Conservation (phyloP, 768 basidiomycete species). For the Russula abietina region DNA sequence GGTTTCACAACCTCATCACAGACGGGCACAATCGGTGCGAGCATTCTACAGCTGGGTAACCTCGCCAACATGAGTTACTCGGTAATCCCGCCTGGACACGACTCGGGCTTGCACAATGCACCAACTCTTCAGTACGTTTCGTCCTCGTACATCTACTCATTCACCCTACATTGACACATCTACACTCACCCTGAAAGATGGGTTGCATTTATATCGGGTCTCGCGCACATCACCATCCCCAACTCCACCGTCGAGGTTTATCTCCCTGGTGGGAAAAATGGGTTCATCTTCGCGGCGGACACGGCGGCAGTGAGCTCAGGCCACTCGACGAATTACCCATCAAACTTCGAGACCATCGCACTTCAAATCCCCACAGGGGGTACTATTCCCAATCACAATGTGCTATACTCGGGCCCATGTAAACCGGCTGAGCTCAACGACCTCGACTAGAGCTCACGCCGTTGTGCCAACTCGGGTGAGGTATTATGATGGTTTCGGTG, state of each 20-base stretch:
- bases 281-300: conserved; percentile 27
- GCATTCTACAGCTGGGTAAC: conserved; percentile 26
- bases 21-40: conserved; percentile 29
- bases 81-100: conserved; percentile 39
- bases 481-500: neutral
- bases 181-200: conserved; percentile 14
- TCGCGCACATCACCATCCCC: conserved; percentile 28
- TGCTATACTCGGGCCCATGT: conserved; percentile 27
- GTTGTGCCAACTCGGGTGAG: neutral
- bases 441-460: conserved; percentile 6
- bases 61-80: conserved; percentile 29
- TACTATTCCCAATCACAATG: conserved; percentile 24
- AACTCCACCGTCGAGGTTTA: conserved; percentile 20
- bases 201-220: conserved; percentile 27
- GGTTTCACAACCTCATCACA: conserved; percentile 27
- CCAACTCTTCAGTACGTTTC: conserved; percentile 35
- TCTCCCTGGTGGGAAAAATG: conserved; percentile 25
- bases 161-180: neutral
- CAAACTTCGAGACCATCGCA: conserved; percentile 21
- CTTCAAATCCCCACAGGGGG: conserved; percentile 29
- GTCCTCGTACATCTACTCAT: neutral
- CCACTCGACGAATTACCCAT: conserved; percentile 28
- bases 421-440: neutral
- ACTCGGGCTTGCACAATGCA: conserved; percentile 50
- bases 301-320: conserved; percentile 20